These are phyloP conservation scores for Phytophthora hibernalis DNA, from an alignment of 352 stramenopile species.

Conservation along the genomic window DNA sequence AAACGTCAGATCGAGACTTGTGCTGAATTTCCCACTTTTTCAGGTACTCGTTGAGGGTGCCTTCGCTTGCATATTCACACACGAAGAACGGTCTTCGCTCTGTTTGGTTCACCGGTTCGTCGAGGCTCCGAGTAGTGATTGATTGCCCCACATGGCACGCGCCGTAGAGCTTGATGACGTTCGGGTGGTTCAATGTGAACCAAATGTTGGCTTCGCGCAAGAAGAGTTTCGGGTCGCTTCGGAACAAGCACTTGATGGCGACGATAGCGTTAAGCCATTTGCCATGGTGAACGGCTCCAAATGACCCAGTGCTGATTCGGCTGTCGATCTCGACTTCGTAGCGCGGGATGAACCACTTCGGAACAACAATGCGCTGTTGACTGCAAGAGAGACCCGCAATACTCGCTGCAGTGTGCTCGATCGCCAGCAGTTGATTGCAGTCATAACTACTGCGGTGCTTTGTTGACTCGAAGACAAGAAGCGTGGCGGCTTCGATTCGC, in stretches of 20 bases:
- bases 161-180: slow-evolving; percentile 50
- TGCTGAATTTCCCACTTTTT: slow-evolving; percentile 14
- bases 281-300: slow-evolving; percentile 38
- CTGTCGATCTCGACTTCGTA: slow-evolving; percentile 35
- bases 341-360: slow-evolving; percentile 38
- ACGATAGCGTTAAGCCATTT: slow-evolving; percentile 41
- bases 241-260: slow-evolving; percentile 47
- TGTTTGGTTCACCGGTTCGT: slow-evolving; percentile 14
- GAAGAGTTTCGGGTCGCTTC: slow-evolving; percentile 37
- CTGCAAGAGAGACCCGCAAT: slow-evolving; percentile 8
- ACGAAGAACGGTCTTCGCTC: slow-evolving; percentile 44
- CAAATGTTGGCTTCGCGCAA: slow-evolving; percentile 45
- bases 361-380: slow-evolving; percentile 11
- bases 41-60: slow-evolving; percentile 38
- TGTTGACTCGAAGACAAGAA: slow-evolving; percentile 37
- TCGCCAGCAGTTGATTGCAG: slow-evolving; percentile 21
- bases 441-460: slow-evolving; percentile 40
- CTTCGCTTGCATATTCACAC: slow-evolving; percentile 36
- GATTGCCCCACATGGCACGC: slow-evolving; percentile 44
- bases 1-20: slow-evolving; percentile 24
- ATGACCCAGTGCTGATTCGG: slow-evolving; percentile 33
- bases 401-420: slow-evolving; percentile 21
- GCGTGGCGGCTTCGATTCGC: slow-evolving; percentile 26
- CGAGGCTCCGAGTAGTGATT: slow-evolving; percentile 15
- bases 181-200: slow-evolving; percentile 43